Percentiles rank a stretch among this genome's conserved stretches.
phyloP scores from a whole-genome alignment of 2,329 filamentous ascomycete species.

The Epichloe brachyelytri region DNA sequence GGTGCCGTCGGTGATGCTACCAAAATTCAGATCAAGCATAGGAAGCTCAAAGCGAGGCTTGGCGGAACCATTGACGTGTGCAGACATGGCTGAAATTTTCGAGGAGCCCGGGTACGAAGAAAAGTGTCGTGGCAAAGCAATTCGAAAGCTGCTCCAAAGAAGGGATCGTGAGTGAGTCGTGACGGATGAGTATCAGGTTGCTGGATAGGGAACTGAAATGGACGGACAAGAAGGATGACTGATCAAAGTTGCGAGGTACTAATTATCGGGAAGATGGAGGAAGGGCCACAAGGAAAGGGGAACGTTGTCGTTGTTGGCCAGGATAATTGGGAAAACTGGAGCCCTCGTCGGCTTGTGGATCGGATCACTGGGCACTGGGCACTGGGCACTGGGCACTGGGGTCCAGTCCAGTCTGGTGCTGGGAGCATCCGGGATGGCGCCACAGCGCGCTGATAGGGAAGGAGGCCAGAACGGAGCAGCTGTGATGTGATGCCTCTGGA shows the following conservation, averaged over 20 bases:
- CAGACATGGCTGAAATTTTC: conserved; percentile 16
- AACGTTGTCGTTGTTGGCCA: conserved; percentile 4
- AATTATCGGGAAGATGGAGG: background rate
- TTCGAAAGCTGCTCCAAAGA: background rate
- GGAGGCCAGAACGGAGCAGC: background rate
- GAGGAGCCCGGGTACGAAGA: background rate
- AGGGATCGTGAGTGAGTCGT: background rate
- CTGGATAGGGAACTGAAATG: background rate
- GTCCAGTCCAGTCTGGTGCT: too few relatives aligned
- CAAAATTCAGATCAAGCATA: conserved; percentile 44
- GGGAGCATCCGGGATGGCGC: background rate
- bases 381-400: too few relatives aligned
- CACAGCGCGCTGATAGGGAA: background rate
- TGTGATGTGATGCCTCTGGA: background rate
- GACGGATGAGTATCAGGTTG: background rate
- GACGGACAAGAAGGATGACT: background rate
- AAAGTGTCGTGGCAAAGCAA: background rate
- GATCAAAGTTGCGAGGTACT: background rate
- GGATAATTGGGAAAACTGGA: conserved; percentile 7
- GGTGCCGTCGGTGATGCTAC: conserved; percentile 47
- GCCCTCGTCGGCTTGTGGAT: conserved; percentile 3
- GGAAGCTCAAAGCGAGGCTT: conserved; percentile 41
- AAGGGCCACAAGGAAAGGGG: conserved; percentile 4
- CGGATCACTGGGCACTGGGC: background rate
- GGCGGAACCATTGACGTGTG: conserved; percentile 16